These are phyloP conservation scores for sunflower (Helianthus annuus) DNA, from an alignment of 129 eudicot species.

Conservation along the genomic window HanXRQr2.0-SUNRISE NC_035437.2:12158334-12158833, in stretches of 20 bases:
- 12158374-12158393: conserved; percentile 35
- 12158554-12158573: conserved; percentile 66
- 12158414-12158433: conserved; percentile 12
- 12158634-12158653: conserved; percentile 72
- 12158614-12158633: conserved; percentile 60
- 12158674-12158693: not conserved
- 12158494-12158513: conserved; percentile 34
- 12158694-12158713: not conserved
- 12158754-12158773: conserved; percentile 30
- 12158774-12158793: conserved; percentile 27
- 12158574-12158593: conserved; percentile 53
- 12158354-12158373: not conserved
- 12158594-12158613: conserved; percentile 43
- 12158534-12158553: conserved; percentile 46
- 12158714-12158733: conserved; percentile 21
- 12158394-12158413: conserved; percentile 35
- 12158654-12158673: conserved; percentile 66
- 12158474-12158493: conserved; percentile 28
- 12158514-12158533: conserved; percentile 50
- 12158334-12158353: conserved; percentile 23
- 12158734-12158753: conserved; percentile 27
- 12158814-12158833: conserved; percentile 39
- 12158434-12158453: conserved; percentile 39
- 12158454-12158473: conserved; percentile 22
- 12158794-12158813: conserved; percentile 22